Evolutionary conservation across 1,139 yeast genomes (phyloP), one percentile per base, ranked within the genome.

Genomic region (Sugiyamaella pinicola): DNA sequence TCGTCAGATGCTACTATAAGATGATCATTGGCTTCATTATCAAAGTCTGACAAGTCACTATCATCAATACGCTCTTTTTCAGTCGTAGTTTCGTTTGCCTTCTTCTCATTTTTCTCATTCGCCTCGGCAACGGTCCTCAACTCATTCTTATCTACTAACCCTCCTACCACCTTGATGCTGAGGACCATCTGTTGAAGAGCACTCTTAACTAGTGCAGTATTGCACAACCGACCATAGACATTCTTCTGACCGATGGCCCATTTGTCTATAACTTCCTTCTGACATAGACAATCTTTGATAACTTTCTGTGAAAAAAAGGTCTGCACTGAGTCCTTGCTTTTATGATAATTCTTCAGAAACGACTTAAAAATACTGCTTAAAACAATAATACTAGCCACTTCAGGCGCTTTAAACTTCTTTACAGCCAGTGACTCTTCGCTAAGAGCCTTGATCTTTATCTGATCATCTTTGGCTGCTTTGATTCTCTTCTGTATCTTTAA

Each of bases 81-180:
- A 53, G 31, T 50, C 52, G 29, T 47, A 17, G 49, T n/a, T 26
- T 34, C 42, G n/a, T 7, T 54, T 54, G 21, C 58, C 51, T 34
- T 52, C 58, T 39, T 61, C 64, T 40, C 44, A 34, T 29, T 49
- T 44, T 18, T 51, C 31, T 53, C 52, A 4, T 24, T 49, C 10
- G 51, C 17, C 17, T 24, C 9, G 28, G 31, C 3, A n/a, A 9
- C 31, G 9, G 17, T 15, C n/a, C 13, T 38, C 18, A 38, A 21
- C 6, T 31, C 42, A 52, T 74, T 45, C 37, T 51, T 47, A 18
- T 35, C 43, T 24, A 46, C 77, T 53, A 81, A 74, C 7, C 89
- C 90, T 59, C 85, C 70, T 2, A 85, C 80, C 51, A 80, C 68
- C 60, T 76, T 80, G 66, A 87, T 79, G 46, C 85, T 78, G 71